These are phyloP conservation scores for Gastrodia elata DNA, from an alignment of 106 monocot species.

Conservation along the genomic window DNA sequence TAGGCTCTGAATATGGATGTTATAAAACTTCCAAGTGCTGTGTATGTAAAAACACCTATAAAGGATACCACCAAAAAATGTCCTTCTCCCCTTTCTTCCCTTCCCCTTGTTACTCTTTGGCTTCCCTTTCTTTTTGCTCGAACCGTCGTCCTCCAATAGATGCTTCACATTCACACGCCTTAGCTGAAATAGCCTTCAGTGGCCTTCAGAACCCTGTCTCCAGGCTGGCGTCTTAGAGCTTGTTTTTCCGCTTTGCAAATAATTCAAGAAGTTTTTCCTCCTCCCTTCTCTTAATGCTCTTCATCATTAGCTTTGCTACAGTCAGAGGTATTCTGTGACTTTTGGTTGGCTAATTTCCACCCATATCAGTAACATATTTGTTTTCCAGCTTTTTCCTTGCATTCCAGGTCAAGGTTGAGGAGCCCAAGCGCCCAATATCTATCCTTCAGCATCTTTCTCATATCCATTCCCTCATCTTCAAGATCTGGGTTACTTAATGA, in stretches of 20 bases:
- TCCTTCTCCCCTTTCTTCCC: too few species aligned
- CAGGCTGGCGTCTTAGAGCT: slow-evolving; percentile 20
- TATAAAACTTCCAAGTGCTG: too few species aligned
- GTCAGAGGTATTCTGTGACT: slow-evolving; percentile 34
- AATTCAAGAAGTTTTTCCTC: slow-evolving; percentile 22
- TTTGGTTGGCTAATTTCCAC: slow-evolving; percentile 48
- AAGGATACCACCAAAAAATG: too few species aligned
- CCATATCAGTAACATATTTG: slow-evolving; percentile 29
- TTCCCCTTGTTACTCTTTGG: too few species aligned
- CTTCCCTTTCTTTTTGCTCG: too few species aligned
- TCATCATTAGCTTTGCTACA: slow-evolving; percentile 32
- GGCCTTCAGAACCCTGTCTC: too few species aligned
- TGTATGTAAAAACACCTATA: too few species aligned
- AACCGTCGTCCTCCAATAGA: too few species aligned
- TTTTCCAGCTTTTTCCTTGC: slow-evolving; percentile 50
- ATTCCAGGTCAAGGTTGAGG: slow-evolving; percentile 53
- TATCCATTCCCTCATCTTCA: slow-evolving; percentile 7
- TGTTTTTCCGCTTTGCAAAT: slow-evolving; percentile 6
- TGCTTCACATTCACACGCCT: too few species aligned
- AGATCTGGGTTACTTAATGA: neutral
- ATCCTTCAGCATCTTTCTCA: slow-evolving; percentile 10
- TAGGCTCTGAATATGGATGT: too few species aligned
- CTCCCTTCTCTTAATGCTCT: slow-evolving; percentile 29
- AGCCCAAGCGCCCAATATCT: slow-evolving; percentile 28
- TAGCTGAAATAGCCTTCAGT: too few species aligned